Evolutionary conservation across 345 rosid genomes (phyloP).

Genomic region (Aurinia saxatilis): DNA sequence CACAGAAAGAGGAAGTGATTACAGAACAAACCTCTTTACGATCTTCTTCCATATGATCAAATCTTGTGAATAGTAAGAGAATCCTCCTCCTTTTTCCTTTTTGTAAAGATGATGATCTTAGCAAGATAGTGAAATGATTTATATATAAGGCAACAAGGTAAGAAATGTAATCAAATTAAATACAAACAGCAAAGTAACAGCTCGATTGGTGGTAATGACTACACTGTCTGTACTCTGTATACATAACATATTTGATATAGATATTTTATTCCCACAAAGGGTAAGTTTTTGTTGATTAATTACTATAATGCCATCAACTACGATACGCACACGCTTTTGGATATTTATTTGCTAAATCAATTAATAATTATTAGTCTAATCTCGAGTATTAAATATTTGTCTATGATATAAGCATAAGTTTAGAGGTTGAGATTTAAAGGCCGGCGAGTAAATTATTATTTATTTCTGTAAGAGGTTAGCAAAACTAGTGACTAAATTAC

Average conservation of each 20-base stretch:
- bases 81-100: background rate
- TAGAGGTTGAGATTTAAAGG: background rate
- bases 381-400: background rate
- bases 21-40: conserved; percentile 42
- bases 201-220: conserved; percentile 12
- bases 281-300: background rate
- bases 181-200: conserved; percentile 23
- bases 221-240: background rate
- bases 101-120: background rate
- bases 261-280: background rate
- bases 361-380: background rate
- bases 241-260: background rate
- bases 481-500: background rate
- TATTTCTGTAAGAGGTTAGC: background rate
- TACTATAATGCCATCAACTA: background rate
- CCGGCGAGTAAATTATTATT: conserved; percentile 5
- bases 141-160: background rate
- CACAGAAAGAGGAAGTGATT: background rate
- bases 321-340: conserved; percentile 13
- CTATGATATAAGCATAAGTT: background rate
- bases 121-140: background rate
- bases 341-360: no score
- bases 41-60: conserved; percentile 50
- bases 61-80: background rate
- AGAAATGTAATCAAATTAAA: background rate